Evolutionary conservation across 495 filamentous ascomycete genomes (phyloP).

Genomic region (Aspergillus mulundensis): DNA sequence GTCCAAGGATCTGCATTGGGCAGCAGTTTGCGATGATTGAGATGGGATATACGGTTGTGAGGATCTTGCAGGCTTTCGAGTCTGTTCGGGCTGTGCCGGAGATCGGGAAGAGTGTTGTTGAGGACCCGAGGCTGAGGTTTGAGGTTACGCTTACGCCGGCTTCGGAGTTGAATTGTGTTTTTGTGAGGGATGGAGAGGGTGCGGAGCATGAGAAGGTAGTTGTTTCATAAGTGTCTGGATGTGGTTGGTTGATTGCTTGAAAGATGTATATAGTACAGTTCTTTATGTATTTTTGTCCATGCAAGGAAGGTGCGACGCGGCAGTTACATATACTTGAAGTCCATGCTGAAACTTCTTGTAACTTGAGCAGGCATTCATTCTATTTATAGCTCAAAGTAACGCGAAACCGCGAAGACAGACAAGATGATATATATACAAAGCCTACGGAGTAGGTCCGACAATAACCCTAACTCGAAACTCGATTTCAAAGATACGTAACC

Average conservation of each 20-base stretch:
- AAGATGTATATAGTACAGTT: too few species aligned
- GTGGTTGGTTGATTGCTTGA: too few species aligned
- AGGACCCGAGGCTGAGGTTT: constrained; percentile 34
- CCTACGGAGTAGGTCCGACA: too few species aligned
- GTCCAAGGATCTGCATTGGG: constrained; percentile 58
- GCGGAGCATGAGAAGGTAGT: neutral
- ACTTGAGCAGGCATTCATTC: too few species aligned
- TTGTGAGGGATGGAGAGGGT: constrained; percentile 32
- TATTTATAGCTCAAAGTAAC: too few species aligned
- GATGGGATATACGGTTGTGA: constrained; percentile 57
- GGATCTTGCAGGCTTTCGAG: constrained; percentile 59
- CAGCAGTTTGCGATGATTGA: constrained; percentile 62
- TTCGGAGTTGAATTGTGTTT: constrained; percentile 41
- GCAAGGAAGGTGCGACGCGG: too few species aligned
- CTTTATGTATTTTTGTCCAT: too few species aligned
- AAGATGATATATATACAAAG: too few species aligned
- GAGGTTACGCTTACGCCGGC: constrained; percentile 42
- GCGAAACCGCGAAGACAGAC: too few species aligned
- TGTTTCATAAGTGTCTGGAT: neutral
- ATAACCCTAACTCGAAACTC: neutral
- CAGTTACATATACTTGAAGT: too few species aligned
- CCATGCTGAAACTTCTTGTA: too few species aligned
- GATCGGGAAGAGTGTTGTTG: constrained; percentile 29
- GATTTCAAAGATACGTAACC: constrained; percentile 18
- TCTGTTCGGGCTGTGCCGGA: constrained; percentile 37